phyloP scores from a whole-genome alignment of 140 eudicot species.

The Erigeron philadelphicus region DNA sequence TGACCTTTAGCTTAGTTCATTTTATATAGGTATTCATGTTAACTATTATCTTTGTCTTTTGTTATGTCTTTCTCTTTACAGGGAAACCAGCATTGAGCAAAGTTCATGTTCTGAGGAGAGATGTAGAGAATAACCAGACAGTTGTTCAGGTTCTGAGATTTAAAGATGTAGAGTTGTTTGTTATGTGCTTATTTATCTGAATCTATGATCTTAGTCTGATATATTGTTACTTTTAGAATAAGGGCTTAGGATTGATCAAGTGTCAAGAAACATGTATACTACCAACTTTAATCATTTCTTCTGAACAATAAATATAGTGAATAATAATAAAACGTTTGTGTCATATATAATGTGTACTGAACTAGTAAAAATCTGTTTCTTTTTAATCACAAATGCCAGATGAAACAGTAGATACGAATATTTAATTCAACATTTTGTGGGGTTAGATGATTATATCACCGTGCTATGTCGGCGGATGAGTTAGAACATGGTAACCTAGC shows the following conservation, averaged over 20 bases:
- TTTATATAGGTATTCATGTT: constrained; percentile 2
- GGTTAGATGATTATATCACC: neutral
- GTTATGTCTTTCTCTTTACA: constrained; percentile 21
- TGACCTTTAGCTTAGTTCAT: constrained; percentile 9
- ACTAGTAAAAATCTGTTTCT: neutral
- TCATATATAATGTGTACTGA: neutral
- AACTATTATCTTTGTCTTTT: constrained; percentile 3
- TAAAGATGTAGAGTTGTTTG: constrained; percentile 12
- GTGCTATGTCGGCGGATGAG: neutral
- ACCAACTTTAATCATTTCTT: neutral
- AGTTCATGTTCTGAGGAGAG: constrained; percentile 72
- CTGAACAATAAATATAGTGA: no score
- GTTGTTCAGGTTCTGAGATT: constrained; percentile 58
- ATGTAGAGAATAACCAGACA: constrained; percentile 50
- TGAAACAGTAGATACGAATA: neutral
- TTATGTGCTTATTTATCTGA: constrained; percentile 13
- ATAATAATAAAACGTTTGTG: no score
- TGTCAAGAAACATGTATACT: constrained; percentile 2
- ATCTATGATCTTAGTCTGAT: neutral
- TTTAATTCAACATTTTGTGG: neutral
- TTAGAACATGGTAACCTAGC: no score
- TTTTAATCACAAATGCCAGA: neutral
- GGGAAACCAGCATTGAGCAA: constrained; percentile 95
- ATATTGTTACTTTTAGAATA: neutral
- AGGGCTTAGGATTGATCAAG: neutral